A percentile compares a stretch with the other conserved stretches of the same genome.
Conservation (phyloP, 257 asterid species). For the Solanum peruvianum region DNA sequence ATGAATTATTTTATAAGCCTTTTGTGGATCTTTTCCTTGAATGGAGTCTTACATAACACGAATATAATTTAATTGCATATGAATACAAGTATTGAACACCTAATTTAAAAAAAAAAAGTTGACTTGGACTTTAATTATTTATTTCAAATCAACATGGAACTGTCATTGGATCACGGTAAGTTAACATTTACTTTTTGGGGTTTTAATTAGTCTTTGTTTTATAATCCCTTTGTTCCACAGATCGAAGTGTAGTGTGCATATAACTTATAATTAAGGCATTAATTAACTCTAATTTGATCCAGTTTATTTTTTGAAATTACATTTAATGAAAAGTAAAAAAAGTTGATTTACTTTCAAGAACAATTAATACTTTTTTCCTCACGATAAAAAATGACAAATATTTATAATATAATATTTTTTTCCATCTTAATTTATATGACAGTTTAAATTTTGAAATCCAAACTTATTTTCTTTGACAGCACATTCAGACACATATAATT, state of each 20-base stretch:
- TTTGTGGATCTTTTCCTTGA: too few species aligned
- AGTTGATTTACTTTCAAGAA: background rate
- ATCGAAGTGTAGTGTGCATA: background rate
- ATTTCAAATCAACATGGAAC: background rate
- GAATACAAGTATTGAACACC: fast-evolving
- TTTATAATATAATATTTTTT: too few species aligned
- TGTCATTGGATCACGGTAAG: background rate
- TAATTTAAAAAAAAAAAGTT: background rate
- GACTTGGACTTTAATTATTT: background rate
- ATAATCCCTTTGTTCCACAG: background rate
- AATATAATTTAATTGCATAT: too few species aligned
- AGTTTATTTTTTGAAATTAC: background rate
- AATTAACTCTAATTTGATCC: background rate
- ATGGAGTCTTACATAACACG: fast-evolving
- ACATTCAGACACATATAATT: too few species aligned
- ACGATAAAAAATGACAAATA: too few species aligned
- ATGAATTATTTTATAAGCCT: too few species aligned
- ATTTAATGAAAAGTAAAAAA: background rate
- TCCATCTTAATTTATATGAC: background rate
- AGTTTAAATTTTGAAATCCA: background rate
- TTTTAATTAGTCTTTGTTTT: background rate
- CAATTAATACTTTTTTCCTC: background rate
- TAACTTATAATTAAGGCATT: background rate
- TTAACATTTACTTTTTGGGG: background rate
- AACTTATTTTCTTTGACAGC: too few species aligned